A percentile compares a stretch with the other conserved stretches of the same genome.
These are phyloP conservation scores for Discostella stelligeroides DNA, from an alignment of 108 stramenopile genomes.

Conservation along the genomic window DNA sequence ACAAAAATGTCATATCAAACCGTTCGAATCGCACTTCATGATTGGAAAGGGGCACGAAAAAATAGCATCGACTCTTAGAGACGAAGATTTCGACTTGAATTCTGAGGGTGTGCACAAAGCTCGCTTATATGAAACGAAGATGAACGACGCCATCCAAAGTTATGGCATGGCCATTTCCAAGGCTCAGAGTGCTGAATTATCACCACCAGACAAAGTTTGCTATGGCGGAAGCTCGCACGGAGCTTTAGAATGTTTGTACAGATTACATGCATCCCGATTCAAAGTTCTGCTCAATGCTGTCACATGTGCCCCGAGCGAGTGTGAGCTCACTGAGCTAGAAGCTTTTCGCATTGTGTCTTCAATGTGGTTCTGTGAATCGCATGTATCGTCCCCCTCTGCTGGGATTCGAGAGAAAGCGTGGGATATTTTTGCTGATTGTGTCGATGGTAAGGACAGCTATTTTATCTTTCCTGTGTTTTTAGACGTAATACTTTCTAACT, in stretches of 20 bases:
- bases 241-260: slow-evolving; percentile 70
- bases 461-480: not conserved
- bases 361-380: slow-evolving; percentile 49
- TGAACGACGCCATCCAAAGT: slow-evolving; percentile 56
- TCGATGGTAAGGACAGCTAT: slow-evolving; percentile 30
- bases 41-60: slow-evolving; percentile 87
- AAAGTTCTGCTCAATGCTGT: slow-evolving; percentile 73
- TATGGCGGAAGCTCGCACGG: slow-evolving; percentile 86
- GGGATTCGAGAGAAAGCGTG: slow-evolving; percentile 57
- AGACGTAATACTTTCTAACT: not conserved
- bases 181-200: slow-evolving; percentile 55
- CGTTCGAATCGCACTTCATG: slow-evolving; percentile 82
- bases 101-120: slow-evolving; percentile 4
- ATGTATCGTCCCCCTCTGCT: slow-evolving; percentile 5
- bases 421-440: slow-evolving; percentile 71
- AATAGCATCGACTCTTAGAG: slow-evolving; percentile 63
- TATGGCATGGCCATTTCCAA: slow-evolving; percentile 61
- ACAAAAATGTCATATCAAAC: slow-evolving; percentile 37
- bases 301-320: slow-evolving; percentile 41
- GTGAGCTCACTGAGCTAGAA: slow-evolving; percentile 58
- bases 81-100: slow-evolving; percentile 47
- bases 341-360: slow-evolving; percentile 65
- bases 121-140: slow-evolving; percentile 67
- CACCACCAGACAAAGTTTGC: slow-evolving; percentile 43
- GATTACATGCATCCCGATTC: slow-evolving; percentile 80